Evolutionary conservation across 208 protist genomes (phyloP).

Genomic region (Acanthamoeba culbertsoni): DNA sequence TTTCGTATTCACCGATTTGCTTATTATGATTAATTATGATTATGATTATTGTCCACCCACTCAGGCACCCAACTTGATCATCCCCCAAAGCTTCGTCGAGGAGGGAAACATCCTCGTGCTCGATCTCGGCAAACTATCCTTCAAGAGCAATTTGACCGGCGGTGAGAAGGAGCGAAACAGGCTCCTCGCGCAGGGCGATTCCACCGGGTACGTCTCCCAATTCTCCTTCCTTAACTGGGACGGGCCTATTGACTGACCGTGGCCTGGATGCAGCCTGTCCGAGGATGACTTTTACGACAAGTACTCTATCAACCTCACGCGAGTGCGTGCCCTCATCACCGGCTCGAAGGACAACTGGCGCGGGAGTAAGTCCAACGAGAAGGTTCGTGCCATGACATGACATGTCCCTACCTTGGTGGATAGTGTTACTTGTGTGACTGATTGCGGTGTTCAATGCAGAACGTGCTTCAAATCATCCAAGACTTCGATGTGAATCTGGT

Average conservation of each 20-base stretch:
- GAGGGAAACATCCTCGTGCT: constrained; percentile 8
- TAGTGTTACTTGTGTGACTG: too few relatives aligned
- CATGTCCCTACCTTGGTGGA: background rate
- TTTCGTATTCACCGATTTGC: too few relatives aligned
- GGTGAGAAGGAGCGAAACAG: constrained; percentile 45
- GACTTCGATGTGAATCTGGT: constrained; percentile 30
- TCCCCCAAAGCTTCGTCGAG: constrained; percentile 25
- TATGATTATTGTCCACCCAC: background rate
- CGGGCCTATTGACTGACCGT: too few relatives aligned
- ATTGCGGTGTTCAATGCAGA: too few relatives aligned
- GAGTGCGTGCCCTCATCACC: constrained; percentile 14
- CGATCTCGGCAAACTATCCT: constrained; percentile 21
- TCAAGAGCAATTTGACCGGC: background rate
- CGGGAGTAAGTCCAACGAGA: background rate
- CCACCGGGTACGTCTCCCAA: background rate
- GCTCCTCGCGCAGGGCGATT: background rate
- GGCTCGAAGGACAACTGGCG: background rate
- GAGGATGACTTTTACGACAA: constrained; percentile 53
- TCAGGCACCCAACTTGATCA: constrained; percentile 23
- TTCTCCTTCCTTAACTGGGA: background rate
- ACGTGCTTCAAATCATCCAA: constrained; percentile 22
- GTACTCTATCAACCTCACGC: background rate
- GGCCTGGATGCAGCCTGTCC: too few relatives aligned
- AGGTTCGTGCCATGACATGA: background rate
- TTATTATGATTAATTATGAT: background rate